Evolutionary conservation across 139 green algal species (phyloP), one percentile per base, ranked within the genome.

Genomic region (Nannochloris sp.): DNA sequence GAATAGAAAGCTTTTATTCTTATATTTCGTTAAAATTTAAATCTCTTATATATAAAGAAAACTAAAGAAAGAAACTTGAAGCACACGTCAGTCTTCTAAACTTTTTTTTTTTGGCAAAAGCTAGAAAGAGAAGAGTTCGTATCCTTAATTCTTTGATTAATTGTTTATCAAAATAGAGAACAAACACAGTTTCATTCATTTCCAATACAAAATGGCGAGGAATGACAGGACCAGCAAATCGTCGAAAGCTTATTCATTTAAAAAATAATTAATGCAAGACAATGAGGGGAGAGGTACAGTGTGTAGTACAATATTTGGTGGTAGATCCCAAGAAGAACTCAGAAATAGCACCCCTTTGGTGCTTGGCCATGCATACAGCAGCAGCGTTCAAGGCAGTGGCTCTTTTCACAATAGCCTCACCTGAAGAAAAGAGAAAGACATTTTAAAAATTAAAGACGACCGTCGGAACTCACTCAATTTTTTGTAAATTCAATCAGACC

Each of bases 271-370:
- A 81, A 60, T 87, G 80, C 47, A 87, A 66, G 6, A 87, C 68
- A 8, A 87, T 64, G 25, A 87, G 64, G 0, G 81, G 81, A 30
- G 61, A 31, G 54, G 74, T 81, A 66, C 72, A 81, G 68, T 87
- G 76, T 53, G 78, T 57, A 0, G 81, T 87, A 71, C 63, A 77
- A 58, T 87, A 87, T 56, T 53, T 64, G 39, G 42, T 60, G 37
- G 36, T 53, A 9, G 45, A 77, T 32, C 81, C 81, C 29, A 88
- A 66, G 48, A 88, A 88, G 61, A 88, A 81, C 67, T 88, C 76
- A 19, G 66, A 33, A 19, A 73, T 62, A 6, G 46, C 42, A 48
- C 67, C 73, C 36, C 73, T 72, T 56, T 78, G 64, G 73, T 88
- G 81, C 60, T 85, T 88, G 44, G 76, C 73, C 70, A 88, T 79